Base-by-base conservation (phyloP, 345 rosid species). In the Boechera stricta region DNA sequence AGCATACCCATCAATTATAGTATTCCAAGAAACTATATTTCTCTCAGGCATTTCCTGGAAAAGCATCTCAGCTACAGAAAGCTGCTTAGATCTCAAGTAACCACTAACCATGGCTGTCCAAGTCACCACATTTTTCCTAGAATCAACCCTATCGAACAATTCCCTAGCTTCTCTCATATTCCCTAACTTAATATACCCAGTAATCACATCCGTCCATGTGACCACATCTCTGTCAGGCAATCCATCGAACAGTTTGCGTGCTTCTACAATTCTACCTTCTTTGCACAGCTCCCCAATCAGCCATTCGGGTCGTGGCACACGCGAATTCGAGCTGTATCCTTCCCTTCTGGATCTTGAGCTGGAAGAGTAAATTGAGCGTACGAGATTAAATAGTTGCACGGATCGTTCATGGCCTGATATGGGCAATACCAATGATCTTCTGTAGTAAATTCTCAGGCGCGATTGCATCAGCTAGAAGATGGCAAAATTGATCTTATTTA, bases 21-120 rank as follows among this genome's bases (percentile, higher is more conserved):
- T 86, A 59, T 91, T 91, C 97, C 92, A 91, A 59, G 91, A 86
- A 70, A 89, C 81, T 6, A 85, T 69, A 84, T 91, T 89, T 81
- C 84, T 91, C 67, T 70, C 73, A 0, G 91, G 92, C 94, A 91
- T 91, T 39, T 63, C 75, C 42, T 77, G 73, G 32, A 88, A 91
- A 70, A 91, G 79, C 82, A 69, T 82, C 88, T 89, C 86, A 3
- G 94, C 92, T 38, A 85, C 90, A 51, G 42, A 13, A 29, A 86
- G 69, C 36, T 80, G 84, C 60, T 82, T 85, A 36, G 52, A 36
- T 72, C 79, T 85, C 81, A 86, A 74, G 59, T 91, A 89, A 47
- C 89, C 92, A 67, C 83, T 48, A 52, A 91, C 81, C 90, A 89
- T 79, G 12, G 92, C 88, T 0, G 97, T 91, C 97, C 94, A 91